Evolutionary conservation across 148 eudicot species (phyloP), one percentile per base, ranked within the genome.

Genomic region (Chenopodium berlandieri): DNA sequence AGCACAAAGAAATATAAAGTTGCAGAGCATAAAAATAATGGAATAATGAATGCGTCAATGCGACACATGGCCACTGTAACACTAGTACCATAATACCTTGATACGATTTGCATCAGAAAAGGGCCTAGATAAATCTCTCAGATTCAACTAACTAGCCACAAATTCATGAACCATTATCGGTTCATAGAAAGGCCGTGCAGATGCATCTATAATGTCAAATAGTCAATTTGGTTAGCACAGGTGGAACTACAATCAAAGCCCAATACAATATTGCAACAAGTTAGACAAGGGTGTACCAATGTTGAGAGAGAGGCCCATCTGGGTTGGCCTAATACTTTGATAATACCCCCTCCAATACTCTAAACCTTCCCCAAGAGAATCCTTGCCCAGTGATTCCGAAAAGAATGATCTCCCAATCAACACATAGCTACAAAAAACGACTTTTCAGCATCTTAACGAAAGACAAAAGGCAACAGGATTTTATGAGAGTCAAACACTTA

Each of bases 261-360:
- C 13, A 12, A 50, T 13, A 50, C 9, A 50, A 50, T 12, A 13
- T 50, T 50, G 54, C 54, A 13, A 50, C 54, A 50, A 50, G 12
- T 50, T 50, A 50, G 13, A 14, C 54, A 50, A 58, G 22, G n/a
- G 22, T 19, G 20, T 89, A 94, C 99, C 99, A 62, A 92, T 82
- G 60, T 89, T 96, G 3, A 94, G 82, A 1, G 99, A 91, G 0
- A 92, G 88, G 4, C 99, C 99, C 97, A 92, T 94, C 74, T 96
- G 98, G 5, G 99, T 91, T 31, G 98, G 97, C 1, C 97, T 88
- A 20, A 96, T 78, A 56, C 98, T 92, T 78, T 92, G 97, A 77
- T 92, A 96, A 40, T 88, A 96, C 0, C 99, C 98, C 85, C 83
- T 90, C 95, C 98, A 96, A 65, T 74, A 94, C 58, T 90, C 86